These are phyloP conservation scores for Mycothermus thermophilus DNA, from an alignment of 495 filamentous ascomycete species.

Conservation along the genomic window DNA sequence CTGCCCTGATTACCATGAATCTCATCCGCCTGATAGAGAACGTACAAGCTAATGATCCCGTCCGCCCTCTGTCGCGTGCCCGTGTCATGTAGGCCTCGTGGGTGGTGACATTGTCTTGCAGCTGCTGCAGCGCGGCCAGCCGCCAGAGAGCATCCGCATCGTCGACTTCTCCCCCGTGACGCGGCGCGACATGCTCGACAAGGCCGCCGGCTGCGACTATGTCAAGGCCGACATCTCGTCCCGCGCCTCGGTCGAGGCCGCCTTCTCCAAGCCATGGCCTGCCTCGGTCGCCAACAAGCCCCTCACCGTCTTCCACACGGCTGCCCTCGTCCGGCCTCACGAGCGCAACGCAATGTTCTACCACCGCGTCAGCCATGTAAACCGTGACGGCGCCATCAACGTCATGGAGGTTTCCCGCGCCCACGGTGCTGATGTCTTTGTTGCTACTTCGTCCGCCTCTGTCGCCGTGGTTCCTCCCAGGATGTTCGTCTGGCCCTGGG, in stretches of 20 bases:
- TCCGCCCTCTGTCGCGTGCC: background rate
- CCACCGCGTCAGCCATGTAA: slow-evolving; percentile 34
- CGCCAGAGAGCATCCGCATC: slow-evolving; percentile 39
- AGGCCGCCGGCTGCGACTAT: slow-evolving; percentile 30
- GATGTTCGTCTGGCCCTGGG: slow-evolving; percentile 40
- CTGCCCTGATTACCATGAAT: background rate
- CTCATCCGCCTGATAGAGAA: background rate
- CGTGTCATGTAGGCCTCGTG: slow-evolving; percentile 31
- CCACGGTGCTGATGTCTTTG: slow-evolving; percentile 38
- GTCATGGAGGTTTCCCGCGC: slow-evolving; percentile 38
- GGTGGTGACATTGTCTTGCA: slow-evolving; percentile 42
- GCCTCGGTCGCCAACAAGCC: slow-evolving; percentile 28
- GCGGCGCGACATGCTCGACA: slow-evolving; percentile 22
- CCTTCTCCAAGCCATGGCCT: slow-evolving; percentile 40
- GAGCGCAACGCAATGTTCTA: slow-evolving; percentile 37
- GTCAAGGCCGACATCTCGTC: slow-evolving; percentile 42
- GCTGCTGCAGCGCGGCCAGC: slow-evolving; percentile 40
- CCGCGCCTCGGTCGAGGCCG: slow-evolving; percentile 25
- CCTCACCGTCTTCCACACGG: slow-evolving; percentile 46
- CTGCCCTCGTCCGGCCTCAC: slow-evolving; percentile 35
- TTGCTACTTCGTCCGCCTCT: slow-evolving; percentile 47
- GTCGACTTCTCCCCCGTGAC: slow-evolving; percentile 36
- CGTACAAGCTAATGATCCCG: background rate
- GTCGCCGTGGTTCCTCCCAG: slow-evolving; percentile 26
- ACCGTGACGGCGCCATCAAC: slow-evolving; percentile 46